phyloP scores from a whole-genome alignment of 352 stramenopile genomes.

The Phytopythium cucurbitacearum region DNA sequence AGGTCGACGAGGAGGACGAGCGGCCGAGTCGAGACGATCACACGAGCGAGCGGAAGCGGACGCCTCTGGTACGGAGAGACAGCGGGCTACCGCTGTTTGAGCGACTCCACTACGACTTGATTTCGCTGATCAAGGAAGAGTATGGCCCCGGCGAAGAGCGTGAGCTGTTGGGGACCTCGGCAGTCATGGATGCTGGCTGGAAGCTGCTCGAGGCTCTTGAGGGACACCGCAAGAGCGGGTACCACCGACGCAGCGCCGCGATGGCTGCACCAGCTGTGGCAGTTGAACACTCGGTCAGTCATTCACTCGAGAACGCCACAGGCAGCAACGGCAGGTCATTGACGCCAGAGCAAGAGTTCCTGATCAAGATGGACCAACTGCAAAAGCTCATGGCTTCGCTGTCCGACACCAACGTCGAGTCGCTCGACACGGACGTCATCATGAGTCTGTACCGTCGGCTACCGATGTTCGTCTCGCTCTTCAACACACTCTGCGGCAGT shows the following conservation, averaged over 20 bases:
- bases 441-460: conserved; percentile 45
- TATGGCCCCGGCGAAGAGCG: conserved; percentile 7
- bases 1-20: conserved; percentile 9
- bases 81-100: conserved; percentile 21
- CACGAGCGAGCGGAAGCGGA: not conserved
- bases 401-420: conserved; percentile 28
- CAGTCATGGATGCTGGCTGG: conserved; percentile 39
- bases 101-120: conserved; percentile 38
- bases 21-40: not conserved
- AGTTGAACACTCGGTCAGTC: not conserved
- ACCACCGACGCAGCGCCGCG: conserved; percentile 14
- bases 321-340: conserved; percentile 13
- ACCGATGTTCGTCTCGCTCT: conserved; percentile 35
- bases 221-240: conserved; percentile 21
- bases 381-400: conserved; percentile 44
- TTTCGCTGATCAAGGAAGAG: conserved; percentile 55
- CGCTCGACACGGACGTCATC: conserved; percentile 52
- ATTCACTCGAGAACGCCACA: not conserved
- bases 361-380: conserved; percentile 63
- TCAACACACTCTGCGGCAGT: conserved; percentile 27
- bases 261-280: not conserved
- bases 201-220: conserved; percentile 54
- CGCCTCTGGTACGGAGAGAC: not conserved
- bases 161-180: not conserved
- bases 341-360: conserved; percentile 51